Conservation (phyloP, 1,284 basidiomycete species). For the Athelia sp. region DNA sequence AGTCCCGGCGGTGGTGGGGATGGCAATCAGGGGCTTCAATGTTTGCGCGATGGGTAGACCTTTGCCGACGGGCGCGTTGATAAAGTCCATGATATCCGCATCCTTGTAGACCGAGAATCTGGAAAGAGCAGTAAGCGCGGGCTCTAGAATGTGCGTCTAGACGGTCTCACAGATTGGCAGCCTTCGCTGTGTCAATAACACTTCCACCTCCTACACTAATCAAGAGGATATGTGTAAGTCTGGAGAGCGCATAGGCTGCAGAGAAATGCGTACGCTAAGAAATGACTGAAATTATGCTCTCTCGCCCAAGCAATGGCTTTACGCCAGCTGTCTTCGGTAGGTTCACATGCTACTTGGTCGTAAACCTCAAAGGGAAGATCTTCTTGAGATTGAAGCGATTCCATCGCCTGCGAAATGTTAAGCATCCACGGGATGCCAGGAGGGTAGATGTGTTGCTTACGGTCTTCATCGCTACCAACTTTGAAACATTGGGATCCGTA, state of each 20-base stretch:
- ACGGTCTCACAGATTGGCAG: slow-evolving; percentile 76
- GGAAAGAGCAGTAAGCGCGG: background rate
- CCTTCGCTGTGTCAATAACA: slow-evolving; percentile 94
- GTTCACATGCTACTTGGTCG: slow-evolving; percentile 83
- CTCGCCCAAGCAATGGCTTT: slow-evolving; percentile 89
- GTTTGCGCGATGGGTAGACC: slow-evolving; percentile 78
- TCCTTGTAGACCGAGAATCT: slow-evolving; percentile 88
- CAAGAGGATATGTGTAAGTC: slow-evolving; percentile 4
- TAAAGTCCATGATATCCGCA: slow-evolving; percentile 90
- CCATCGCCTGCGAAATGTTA: slow-evolving; percentile 51
- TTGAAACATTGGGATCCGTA: slow-evolving; percentile 84
- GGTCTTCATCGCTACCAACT: slow-evolving; percentile 78
- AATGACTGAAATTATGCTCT: slow-evolving; percentile 86
- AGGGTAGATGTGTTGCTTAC: slow-evolving; percentile 36
- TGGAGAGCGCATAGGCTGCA: slow-evolving; percentile 4
- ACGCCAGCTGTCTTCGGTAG: slow-evolving; percentile 86
- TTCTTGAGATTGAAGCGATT: slow-evolving; percentile 67
- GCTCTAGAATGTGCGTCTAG: slow-evolving; percentile 4
- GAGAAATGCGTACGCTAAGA: slow-evolving; percentile 72
- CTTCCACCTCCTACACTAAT: slow-evolving; percentile 88
- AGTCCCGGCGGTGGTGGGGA: slow-evolving; percentile 97
- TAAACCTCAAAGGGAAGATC: slow-evolving; percentile 83
- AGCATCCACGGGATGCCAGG: background rate
- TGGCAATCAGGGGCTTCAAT: slow-evolving; percentile 84
- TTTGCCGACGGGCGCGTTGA: slow-evolving; percentile 95